Evolutionary conservation across 805 yeast species (phyloP).

Genomic region (Cyberlindnera samutprakarnensis): DNA sequence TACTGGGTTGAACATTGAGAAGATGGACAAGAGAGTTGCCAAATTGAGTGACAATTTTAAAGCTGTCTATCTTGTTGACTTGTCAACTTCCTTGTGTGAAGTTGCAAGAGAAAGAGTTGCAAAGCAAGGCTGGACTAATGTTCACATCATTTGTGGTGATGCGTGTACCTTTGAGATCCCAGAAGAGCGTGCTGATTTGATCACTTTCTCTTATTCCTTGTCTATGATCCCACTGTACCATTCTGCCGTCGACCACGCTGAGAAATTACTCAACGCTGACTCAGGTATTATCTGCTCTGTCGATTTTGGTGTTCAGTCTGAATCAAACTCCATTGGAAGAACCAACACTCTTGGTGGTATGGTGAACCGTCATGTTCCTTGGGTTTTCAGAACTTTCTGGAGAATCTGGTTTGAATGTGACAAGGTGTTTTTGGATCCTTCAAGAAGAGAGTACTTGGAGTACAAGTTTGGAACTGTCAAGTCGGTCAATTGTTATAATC

Average conservation of each 20-base stretch:
- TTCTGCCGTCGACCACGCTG: constrained; percentile 68
- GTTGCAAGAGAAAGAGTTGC: constrained; percentile 57
- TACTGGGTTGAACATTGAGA: constrained; percentile 75
- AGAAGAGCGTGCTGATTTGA: constrained; percentile 49
- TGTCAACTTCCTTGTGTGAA: constrained; percentile 70
- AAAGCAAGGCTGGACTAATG: constrained; percentile 45
- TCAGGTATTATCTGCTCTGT: constrained; percentile 63
- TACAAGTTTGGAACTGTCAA: constrained; percentile 78
- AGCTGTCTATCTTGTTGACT: constrained; percentile 65
- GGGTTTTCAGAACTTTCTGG: constrained; percentile 79
- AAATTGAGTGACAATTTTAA: constrained; percentile 36
- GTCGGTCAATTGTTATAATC: constrained; percentile 61
- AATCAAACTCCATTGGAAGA: constrained; percentile 57
- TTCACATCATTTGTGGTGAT: constrained; percentile 63
- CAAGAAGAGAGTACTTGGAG: constrained; percentile 78
- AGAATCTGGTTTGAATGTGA: constrained; percentile 84
- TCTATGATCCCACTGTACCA: constrained; percentile 84
- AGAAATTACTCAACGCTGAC: constrained; percentile 38
- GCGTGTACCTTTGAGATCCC: constrained; percentile 64
- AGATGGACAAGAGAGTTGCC: constrained; percentile 49
- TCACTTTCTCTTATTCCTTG: constrained; percentile 73
- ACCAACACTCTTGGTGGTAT: constrained; percentile 71
- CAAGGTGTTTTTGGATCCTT: constrained; percentile 68
- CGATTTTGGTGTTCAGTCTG: constrained; percentile 74
- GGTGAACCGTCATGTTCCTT: constrained; percentile 62